A percentile compares a stretch with the other conserved stretches of the same genome.
Evolutionary conservation across 2,329 filamentous ascomycete species (phyloP).

Genomic region (Sporothrix pseudoabietina): DNA sequence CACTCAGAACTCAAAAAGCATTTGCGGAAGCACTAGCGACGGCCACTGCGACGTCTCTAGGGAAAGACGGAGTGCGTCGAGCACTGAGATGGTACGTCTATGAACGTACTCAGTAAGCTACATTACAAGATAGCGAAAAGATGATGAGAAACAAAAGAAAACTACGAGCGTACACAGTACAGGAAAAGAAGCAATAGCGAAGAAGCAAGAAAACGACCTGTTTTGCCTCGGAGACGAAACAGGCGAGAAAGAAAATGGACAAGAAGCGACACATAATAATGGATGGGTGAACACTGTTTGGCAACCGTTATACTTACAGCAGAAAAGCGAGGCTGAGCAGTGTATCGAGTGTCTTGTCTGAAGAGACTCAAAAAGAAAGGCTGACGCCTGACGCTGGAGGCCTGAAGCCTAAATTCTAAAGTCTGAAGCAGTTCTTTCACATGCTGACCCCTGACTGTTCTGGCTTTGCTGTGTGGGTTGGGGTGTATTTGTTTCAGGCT

Average conservation of each 20-base stretch:
- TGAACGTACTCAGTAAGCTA: not conserved
- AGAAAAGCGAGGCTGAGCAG: not conserved
- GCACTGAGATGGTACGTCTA: not conserved
- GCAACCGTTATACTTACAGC: not conserved
- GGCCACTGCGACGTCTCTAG: not conserved
- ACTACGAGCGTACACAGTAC: no score
- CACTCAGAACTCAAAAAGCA: not conserved
- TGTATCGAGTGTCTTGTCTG: not conserved
- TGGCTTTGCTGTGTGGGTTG: not conserved
- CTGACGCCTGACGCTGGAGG: not conserved
- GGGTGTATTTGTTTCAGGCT: constrained; percentile 9
- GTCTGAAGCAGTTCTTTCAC: not conserved
- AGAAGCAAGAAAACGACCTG: not conserved
- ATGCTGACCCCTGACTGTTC: constrained; percentile 3
- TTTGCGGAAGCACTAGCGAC: not conserved
- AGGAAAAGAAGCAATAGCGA: not conserved
- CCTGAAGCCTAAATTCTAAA: not conserved
- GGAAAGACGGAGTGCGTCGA: not conserved
- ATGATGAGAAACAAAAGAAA: not conserved
- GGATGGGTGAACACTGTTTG: not conserved
- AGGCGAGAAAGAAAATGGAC: not conserved
- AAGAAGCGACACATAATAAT: not conserved
- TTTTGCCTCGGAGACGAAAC: not conserved
- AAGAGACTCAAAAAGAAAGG: not conserved
- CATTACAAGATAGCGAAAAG: not conserved